These are phyloP conservation scores for Rhynchosporium agropyri DNA, from an alignment of 2,329 filamentous ascomycete species.

Conservation along the genomic window DNA sequence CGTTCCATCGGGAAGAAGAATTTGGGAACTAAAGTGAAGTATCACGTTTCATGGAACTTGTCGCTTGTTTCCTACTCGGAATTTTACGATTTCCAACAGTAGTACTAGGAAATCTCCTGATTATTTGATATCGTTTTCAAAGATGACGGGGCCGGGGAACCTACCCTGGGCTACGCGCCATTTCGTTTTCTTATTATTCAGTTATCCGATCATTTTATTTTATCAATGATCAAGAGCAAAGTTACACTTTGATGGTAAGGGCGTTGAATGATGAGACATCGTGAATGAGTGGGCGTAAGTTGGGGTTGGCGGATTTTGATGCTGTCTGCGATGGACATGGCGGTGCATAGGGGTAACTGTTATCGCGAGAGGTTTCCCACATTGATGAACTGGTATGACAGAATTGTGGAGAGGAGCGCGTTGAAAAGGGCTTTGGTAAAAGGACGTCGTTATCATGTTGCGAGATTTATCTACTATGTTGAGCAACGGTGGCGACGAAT, in stretches of 20 bases:
- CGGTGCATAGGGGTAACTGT: constrained; percentile 36
- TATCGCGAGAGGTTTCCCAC: constrained; percentile 38
- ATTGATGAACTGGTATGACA: constrained; percentile 35
- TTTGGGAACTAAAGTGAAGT: constrained; percentile 17
- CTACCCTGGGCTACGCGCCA: constrained; percentile 34
- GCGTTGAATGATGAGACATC: constrained; percentile 35
- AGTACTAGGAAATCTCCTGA: no score
- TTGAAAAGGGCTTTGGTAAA: constrained; percentile 35
- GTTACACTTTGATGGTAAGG: constrained; percentile 37
- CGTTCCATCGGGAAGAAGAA: constrained; percentile 35
- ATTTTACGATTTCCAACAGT: no score
- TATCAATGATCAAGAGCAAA: constrained; percentile 26
- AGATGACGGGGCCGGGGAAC: neutral
- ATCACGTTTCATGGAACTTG: constrained; percentile 30
- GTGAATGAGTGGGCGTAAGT: constrained; percentile 35
- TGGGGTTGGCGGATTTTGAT: constrained; percentile 41
- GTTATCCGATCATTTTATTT: constrained; percentile 33
- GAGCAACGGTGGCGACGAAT: no score
- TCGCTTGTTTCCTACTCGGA: constrained; percentile 18
- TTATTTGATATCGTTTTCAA: no score
- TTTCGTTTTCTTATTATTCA: constrained; percentile 29
- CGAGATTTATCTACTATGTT: constrained; percentile 1
- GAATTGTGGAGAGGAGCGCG: constrained; percentile 28
- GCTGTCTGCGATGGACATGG: constrained; percentile 39
- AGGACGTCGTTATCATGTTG: constrained; percentile 34